A percentile compares a stretch with the other conserved stretches of the same genome.
phyloP scores from a whole-genome alignment of 306 rosid genomes.

The Spatholobus suberectus region DNA sequence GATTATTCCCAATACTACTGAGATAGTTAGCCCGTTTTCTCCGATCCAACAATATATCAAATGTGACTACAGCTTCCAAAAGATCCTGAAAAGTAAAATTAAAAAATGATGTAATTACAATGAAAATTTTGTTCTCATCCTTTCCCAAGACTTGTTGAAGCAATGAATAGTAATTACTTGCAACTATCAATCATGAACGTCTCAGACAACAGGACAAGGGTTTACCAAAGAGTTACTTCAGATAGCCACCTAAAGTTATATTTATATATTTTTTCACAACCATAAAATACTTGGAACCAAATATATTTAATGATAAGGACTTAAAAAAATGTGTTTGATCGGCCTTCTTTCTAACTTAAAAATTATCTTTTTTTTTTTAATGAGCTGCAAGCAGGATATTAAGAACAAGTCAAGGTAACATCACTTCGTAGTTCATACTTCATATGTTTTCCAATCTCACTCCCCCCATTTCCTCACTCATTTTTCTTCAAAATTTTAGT shows the following conservation, averaged over 20 bases:
- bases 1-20: slow-evolving; percentile 54
- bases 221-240: slow-evolving; percentile 32
- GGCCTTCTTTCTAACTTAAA: background rate
- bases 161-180: slow-evolving; percentile 3
- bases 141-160: slow-evolving; percentile 27
- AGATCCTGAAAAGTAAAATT: slow-evolving; percentile 71
- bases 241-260: slow-evolving; percentile 26
- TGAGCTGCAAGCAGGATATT: background rate
- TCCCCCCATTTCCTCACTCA: background rate
- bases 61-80: slow-evolving; percentile 92
- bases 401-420: slow-evolving; percentile 17
- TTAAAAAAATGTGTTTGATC: background rate
- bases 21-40: slow-evolving; percentile 76
- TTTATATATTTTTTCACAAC: background rate
- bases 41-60: slow-evolving; percentile 83
- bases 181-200: slow-evolving; percentile 14
- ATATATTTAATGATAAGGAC: slow-evolving; percentile 9
- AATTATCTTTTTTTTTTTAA: background rate
- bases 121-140: slow-evolving; percentile 26
- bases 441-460: background rate
- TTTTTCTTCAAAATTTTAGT: slow-evolving; percentile 1
- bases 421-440: background rate
- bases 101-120: slow-evolving; percentile 17
- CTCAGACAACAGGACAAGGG: slow-evolving; percentile 20
- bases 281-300: slow-evolving; percentile 13